Evolutionary conservation across 352 stramenopile species (phyloP), one percentile per base, ranked within the genome.

Genomic region (Poterioochromonas sp.): DNA sequence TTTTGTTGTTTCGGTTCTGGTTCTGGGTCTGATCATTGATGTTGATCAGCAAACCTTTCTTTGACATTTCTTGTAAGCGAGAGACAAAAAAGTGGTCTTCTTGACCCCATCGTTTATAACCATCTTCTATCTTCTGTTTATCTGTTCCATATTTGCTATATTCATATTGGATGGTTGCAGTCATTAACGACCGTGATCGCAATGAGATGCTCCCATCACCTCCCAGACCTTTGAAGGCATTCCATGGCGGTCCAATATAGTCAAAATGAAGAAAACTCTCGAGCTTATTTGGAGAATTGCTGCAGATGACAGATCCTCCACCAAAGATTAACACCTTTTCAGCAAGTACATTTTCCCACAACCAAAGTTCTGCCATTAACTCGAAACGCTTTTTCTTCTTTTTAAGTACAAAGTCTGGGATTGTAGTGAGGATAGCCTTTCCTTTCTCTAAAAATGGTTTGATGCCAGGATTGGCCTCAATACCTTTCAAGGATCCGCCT

Each of bases 81-180:
- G 65, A 74, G 1, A 74, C 65, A 74, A 74, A 74, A 39, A 74
- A 74, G 1, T 74, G 5, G 29, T 74, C 65, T 74, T 74, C 65
- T 40, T 35, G 12, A 8, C 65, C 65, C 39, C 40, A 74, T 29
- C 12, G 12, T 39, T 74, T 51, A 39, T 74, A 74, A 29, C 15
- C 39, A 54, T 53, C 53, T 53, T 53, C 40, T 54, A 0, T 34
- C 22, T 53, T 58, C 37, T 51, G 11, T 8, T 41, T 12, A 44
- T 40, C 5, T 15, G 47, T 58, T n/a, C n/a, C n/a, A 15, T 35
- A 32, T 35, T 74, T 74, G 1, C 53, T n/a, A 18, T 20, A 18
- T 34, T 74, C 65, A 26, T 74, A 54, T 37, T 15, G 8, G 1
- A 74, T 32, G 15, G 40, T 37, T 1, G 39, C 3, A 8, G 53